phyloP scores from a whole-genome alignment of 176 grass and related monocot species.

The Typha latifolia region DNA sequence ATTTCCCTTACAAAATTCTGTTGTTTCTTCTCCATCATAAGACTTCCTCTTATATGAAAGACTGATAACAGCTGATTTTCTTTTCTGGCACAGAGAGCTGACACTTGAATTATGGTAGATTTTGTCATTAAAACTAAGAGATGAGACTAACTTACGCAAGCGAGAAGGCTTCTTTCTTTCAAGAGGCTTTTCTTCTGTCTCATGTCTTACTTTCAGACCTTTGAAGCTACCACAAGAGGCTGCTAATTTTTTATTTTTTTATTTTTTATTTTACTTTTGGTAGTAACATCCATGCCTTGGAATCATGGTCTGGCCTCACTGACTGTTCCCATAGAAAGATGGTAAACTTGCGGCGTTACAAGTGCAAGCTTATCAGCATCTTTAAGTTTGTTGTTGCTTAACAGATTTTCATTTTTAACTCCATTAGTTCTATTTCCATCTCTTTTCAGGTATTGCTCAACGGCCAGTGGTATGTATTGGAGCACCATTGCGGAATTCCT shows the following conservation, averaged over 20 bases:
- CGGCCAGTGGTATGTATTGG: slow-evolving; percentile 47
- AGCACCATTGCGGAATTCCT: slow-evolving; percentile 33
- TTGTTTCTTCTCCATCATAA: slow-evolving; percentile 39
- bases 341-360: background rate
- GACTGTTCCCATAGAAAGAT: slow-evolving; percentile 25
- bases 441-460: slow-evolving; percentile 60
- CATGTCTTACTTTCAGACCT: slow-evolving; percentile 45
- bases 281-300: slow-evolving; percentile 25
- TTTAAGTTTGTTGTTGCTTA: background rate
- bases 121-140: slow-evolving; percentile 73
- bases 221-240: slow-evolving; percentile 42
- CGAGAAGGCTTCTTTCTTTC: slow-evolving; percentile 43
- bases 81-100: slow-evolving; percentile 46
- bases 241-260: slow-evolving; percentile 22
- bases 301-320: slow-evolving; percentile 35
- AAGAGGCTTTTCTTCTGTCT: slow-evolving; percentile 46
- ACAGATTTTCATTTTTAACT: slow-evolving; percentile 12
- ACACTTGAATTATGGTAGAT: slow-evolving; percentile 33
- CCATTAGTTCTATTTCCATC: slow-evolving; percentile 16
- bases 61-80: slow-evolving; percentile 64
- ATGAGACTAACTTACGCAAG: slow-evolving; percentile 50
- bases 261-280: slow-evolving; percentile 19
- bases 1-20: slow-evolving; percentile 45
- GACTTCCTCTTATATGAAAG: slow-evolving; percentile 81
- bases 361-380: background rate